Evolutionary conservation across 805 yeast species (phyloP), one percentile per base, ranked within the genome.

Genomic region (Wickerhamomyces rabaulensis): DNA sequence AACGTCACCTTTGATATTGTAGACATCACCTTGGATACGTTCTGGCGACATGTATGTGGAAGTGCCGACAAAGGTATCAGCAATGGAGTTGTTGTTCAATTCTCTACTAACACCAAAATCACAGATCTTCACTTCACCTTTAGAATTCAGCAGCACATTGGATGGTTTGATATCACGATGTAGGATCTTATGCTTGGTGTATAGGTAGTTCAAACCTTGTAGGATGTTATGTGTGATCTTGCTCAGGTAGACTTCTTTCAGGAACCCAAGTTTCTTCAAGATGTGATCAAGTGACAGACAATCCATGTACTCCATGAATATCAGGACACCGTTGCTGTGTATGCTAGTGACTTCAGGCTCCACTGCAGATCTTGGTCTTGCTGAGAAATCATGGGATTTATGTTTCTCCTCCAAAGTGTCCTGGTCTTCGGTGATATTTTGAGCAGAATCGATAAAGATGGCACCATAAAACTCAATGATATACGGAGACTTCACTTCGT

Each of bases 31-130:
- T 66, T 90, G 96, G 46, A 94, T 92, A 52, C 99, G 76, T 59
- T 94, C 99, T 0, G 99, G 99, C 1, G 96, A 87, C 95, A 94
- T 94, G 63, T 94, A 94, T 0, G 95, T 89, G 1, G 97, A 89
- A 0, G 99, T 94, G 1, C 99, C 99, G 9, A 94, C 98, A 71
- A 94, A 94, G 0, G 99, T 94, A 59, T 94, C 97, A 0, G 97
- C 99, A 48, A 94, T 78, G 1, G 99, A 94, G 39, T 60, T 60
- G 65, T 92, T 90, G 47, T 88, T 87, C 43, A 94, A 74, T 61
- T 90, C 96, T 50, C 97, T 81, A 26, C 91, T 82, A 7, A 94
- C 99, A 20, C 99, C 99, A 69, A 94, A 94, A 66, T 94, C 99
- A 67, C 98, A 91, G 21, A 94, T 74, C 64, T 91, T 94, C 55